Evolutionary conservation across 208 protist genomes (phyloP).

Genomic region (Wallacemonas collosoma): DNA sequence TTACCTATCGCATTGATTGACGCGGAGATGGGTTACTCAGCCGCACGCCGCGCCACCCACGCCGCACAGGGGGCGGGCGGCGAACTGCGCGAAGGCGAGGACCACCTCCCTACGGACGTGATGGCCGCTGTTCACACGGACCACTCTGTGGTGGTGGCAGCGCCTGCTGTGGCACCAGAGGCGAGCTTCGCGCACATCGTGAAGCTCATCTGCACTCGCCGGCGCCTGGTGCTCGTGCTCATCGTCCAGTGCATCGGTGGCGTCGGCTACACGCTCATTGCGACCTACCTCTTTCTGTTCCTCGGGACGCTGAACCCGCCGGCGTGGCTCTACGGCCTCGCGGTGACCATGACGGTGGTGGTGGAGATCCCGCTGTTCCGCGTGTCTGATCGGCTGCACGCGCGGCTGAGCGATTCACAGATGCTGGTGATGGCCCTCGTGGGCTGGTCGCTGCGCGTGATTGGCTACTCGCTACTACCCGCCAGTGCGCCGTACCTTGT

Average conservation of each 20-base stretch:
- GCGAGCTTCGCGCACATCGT: constrained; percentile 25
- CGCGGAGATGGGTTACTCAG: constrained; percentile 11
- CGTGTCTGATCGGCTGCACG: constrained; percentile 21
- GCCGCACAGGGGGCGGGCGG: not conserved
- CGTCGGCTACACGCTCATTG: constrained; percentile 27
- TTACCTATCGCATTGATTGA: not conserved
- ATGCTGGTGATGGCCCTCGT: constrained; percentile 24
- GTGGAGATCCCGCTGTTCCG: constrained; percentile 41
- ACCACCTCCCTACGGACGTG: not conserved
- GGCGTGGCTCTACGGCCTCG: constrained; percentile 28
- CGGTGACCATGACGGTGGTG: constrained; percentile 31
- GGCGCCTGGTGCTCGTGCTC: constrained; percentile 22
- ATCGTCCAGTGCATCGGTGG: constrained; percentile 24
- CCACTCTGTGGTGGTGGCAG: no score
- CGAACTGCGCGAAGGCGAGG: not conserved
- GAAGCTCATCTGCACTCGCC: constrained; percentile 17
- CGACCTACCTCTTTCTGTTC: constrained; percentile 39
- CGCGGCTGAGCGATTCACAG: constrained; percentile 17
- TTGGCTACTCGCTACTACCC: constrained; percentile 31
- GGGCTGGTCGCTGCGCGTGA: constrained; percentile 26
- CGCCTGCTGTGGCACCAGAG: not conserved
- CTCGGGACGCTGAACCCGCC: constrained; percentile 26
- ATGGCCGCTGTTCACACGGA: not conserved
- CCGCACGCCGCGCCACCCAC: not conserved
- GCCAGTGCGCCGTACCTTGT: constrained; percentile 27